Percentiles rank a stretch among this genome's conserved stretches.
phyloP scores from a whole-genome alignment of 805 yeast species.

The Schizosaccharomyces osmophilus region DNA sequence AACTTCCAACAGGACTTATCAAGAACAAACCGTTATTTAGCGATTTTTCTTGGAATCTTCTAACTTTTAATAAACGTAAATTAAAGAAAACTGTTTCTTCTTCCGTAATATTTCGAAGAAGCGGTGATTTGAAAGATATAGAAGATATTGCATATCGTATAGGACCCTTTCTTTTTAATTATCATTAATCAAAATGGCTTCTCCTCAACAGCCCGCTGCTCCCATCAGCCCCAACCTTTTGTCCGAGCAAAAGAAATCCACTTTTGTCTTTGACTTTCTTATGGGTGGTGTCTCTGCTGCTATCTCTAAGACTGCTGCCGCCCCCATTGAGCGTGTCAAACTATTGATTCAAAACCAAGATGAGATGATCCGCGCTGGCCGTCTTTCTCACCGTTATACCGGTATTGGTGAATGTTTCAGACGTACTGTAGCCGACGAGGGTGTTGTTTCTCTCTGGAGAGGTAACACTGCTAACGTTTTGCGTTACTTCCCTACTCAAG shows the following conservation, averaged over 20 bases:
- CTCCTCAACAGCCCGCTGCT: not conserved
- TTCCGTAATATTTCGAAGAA: too few relatives aligned
- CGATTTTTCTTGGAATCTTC: not conserved
- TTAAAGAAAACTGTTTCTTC: too few relatives aligned
- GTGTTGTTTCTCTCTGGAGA: conserved; percentile 88
- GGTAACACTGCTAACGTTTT: conserved; percentile 98
- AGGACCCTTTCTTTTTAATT: too few relatives aligned
- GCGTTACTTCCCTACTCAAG: conserved; percentile 98
- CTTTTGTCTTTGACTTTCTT: not conserved
- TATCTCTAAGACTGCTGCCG: conserved; percentile 91
- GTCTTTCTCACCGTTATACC: conserved; percentile 60
- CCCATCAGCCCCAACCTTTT: not conserved
- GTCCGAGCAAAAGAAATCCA: not conserved
- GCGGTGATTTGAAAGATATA: too few relatives aligned
- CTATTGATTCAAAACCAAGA: conserved; percentile 92
- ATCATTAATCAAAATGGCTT: not conserved
- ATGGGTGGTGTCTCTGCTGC: conserved; percentile 73
- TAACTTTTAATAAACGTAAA: too few relatives aligned
- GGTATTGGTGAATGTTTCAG: conserved; percentile 88
- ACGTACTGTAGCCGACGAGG: conserved; percentile 86
- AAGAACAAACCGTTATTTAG: not conserved
- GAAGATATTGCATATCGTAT: too few relatives aligned
- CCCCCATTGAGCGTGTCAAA: conserved; percentile 94
- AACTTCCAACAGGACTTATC: not conserved
- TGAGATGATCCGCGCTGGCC: conserved; percentile 94